Percentiles rank a stretch among this genome's conserved stretches.
Evolutionary conservation across 2,329 filamentous ascomycete species (phyloP).

Genomic region (Colletotrichum magnum): DNA sequence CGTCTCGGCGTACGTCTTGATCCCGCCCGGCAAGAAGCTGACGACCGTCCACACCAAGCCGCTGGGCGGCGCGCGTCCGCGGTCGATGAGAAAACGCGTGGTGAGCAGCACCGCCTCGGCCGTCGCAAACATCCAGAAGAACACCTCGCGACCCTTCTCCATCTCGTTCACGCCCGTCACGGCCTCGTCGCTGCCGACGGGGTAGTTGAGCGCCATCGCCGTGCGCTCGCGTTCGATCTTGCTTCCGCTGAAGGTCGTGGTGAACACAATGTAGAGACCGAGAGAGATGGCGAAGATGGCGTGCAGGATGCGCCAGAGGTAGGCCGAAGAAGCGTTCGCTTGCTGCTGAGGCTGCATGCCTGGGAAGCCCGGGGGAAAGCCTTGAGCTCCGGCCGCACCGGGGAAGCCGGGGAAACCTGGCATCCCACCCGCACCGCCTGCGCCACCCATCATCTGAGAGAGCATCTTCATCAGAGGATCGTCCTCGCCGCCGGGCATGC

Average conservation of each 20-base stretch:
- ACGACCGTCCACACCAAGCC: conserved; percentile 76
- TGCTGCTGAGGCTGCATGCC: conserved; percentile 53
- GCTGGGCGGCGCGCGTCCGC: conserved; percentile 67
- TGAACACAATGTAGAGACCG: conserved; percentile 78
- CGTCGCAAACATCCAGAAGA: conserved; percentile 87
- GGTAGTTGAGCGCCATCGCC: conserved; percentile 50
- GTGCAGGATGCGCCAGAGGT: conserved; percentile 81
- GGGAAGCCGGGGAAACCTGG: conserved; percentile 27
- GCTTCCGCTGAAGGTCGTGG: conserved; percentile 78
- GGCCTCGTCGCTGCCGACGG: conserved; percentile 46
- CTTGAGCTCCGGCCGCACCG: conserved; percentile 21
- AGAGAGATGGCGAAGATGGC: conserved; percentile 79
- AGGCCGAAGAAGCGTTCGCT: conserved; percentile 50
- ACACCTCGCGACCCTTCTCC: conserved; percentile 61
- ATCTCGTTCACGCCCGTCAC: conserved; percentile 47
- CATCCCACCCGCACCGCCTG: conserved; percentile 44
- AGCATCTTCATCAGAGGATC: conserved; percentile 72
- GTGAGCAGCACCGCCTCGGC: conserved; percentile 81
- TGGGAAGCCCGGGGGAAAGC: conserved; percentile 51
- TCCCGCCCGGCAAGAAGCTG: conserved; percentile 76
- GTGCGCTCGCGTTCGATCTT: conserved; percentile 69
- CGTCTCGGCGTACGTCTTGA: conserved; percentile 73
- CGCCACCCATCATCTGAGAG: conserved; percentile 76
- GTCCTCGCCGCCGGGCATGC: conserved; percentile 62
- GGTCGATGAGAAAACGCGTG: conserved; percentile 79